Conservation (phyloP, 371 early-diverging fungal genomes). For the Sporodiniella umbellata region DNA sequence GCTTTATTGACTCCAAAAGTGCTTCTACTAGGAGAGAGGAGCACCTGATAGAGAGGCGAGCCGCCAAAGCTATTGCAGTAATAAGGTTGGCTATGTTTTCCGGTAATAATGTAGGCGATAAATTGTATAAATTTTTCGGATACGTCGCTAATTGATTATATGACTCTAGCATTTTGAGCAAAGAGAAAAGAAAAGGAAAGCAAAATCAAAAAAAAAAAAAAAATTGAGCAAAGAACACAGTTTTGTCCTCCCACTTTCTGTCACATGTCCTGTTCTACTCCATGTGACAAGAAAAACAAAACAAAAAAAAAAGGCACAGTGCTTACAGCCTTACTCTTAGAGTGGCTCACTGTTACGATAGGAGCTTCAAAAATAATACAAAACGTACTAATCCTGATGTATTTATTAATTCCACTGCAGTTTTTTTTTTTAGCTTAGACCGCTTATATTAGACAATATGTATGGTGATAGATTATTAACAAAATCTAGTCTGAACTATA, state of each 20-base stretch:
- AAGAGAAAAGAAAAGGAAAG: background rate
- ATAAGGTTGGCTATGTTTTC: slow-evolving; percentile 41
- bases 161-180: slow-evolving; percentile 7
- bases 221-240: background rate
- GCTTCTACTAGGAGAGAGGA: slow-evolving; percentile 45
- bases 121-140: slow-evolving; percentile 17
- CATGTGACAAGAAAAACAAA: too few relatives aligned
- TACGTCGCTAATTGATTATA: slow-evolving; percentile 16
- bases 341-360: too few relatives aligned
- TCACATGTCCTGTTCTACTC: background rate
- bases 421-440: too few relatives aligned
- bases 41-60: slow-evolving; percentile 41
- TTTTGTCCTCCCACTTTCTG: background rate
- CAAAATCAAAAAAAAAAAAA: too few relatives aligned
- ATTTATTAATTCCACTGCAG: too few relatives aligned
- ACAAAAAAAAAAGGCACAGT: too few relatives aligned
- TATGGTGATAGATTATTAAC: too few relatives aligned
- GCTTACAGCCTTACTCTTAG: too few relatives aligned
- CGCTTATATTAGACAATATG: too few relatives aligned
- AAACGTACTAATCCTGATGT: too few relatives aligned
- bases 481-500: too few relatives aligned
- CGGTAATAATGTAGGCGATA: slow-evolving; percentile 38
- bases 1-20: slow-evolving; percentile 58
- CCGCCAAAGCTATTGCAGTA: slow-evolving; percentile 38
- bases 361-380: too few relatives aligned